Base-by-base conservation (phyloP, 257 asterid genomes). In the Rhazya stricta region DNA sequence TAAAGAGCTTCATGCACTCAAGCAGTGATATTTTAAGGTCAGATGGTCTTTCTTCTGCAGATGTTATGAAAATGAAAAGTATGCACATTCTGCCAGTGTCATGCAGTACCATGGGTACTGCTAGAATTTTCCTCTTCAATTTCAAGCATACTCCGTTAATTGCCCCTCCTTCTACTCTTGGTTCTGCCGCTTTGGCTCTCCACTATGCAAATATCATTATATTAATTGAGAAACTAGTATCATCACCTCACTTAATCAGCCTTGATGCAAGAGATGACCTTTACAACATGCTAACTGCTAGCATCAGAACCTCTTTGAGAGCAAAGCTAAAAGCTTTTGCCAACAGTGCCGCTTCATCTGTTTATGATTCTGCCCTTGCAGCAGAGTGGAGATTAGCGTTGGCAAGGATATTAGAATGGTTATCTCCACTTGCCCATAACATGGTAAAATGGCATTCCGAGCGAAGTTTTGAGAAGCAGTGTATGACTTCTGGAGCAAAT, bases 391-490 rank as follows among this genome's bases (percentile, higher is more conserved):
- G 88, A 74, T 65, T 54, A 25, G 83, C 87, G 30, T 15, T 90
- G 78, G 69, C 82, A 34, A 84, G 86, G 73, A 83, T 85, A 78
- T 69, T 91, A 74, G 93, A 88, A 32, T 93, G 97, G 97, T 74
- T 93, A 66, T 87, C 88, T 30, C 97, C 96, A 3, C 94, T 93
- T 7, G 96, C 96, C 62, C 96, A 86, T 61, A 87, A 88, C 81
- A 93, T 81, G 86, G 25, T 90, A 19, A 86, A 88, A 78, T 91
- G 98, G 97, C 86, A 93, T 77, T 84, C 90, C 0, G 97, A 91
- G 82, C 78, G 90, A 15, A 93, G 83, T 60, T 85, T 91, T 51
- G 98, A 93, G 72, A 85, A 88, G 81, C 90, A 84, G 76, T 78
- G 82, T 45, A 37, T 90, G 78, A 76, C 76, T 71, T 83, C 76